Evolutionary conservation across 345 rosid species (phyloP).

Genomic region (Eucalyptus rudis): DNA sequence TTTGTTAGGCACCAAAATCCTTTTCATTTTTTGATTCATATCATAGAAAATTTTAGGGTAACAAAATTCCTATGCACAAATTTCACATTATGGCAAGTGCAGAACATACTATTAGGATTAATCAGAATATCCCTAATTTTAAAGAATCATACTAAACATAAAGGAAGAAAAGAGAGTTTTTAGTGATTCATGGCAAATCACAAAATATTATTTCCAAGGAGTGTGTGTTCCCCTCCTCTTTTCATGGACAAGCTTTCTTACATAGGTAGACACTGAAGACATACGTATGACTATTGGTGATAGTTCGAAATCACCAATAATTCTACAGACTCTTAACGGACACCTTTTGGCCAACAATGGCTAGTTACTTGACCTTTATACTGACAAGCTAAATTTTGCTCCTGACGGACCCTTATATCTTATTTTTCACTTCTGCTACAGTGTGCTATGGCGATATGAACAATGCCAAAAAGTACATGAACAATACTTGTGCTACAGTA

Average conservation of each 20-base stretch:
- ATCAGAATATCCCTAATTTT: too few relatives aligned
- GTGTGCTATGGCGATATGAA: too few relatives aligned
- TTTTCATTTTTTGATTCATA: neutral
- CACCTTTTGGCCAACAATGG: neutral
- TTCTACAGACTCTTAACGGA: neutral
- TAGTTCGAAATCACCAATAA: neutral
- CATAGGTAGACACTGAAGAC: neutral
- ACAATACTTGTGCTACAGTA: neutral
- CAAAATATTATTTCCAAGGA: too few relatives aligned
- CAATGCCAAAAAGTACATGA: neutral
- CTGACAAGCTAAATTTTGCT: too few relatives aligned
- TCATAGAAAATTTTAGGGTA: neutral
- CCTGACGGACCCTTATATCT: neutral
- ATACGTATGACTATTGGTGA: neutral
- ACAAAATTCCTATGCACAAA: rapidly evolving
- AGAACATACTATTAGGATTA: too few relatives aligned
- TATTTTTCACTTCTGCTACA: neutral
- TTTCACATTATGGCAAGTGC: too few relatives aligned
- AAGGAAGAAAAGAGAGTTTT: too few relatives aligned
- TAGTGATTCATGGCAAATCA: too few relatives aligned
- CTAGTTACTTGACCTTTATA: neutral
- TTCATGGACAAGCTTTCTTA: neutral
- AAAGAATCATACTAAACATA: too few relatives aligned
- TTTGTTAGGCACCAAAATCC: neutral
- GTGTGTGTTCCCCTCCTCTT: neutral